These are phyloP conservation scores for Volutella citrinella DNA, from an alignment of 2,329 filamentous ascomycete species.

Conservation along the genomic window DNA sequence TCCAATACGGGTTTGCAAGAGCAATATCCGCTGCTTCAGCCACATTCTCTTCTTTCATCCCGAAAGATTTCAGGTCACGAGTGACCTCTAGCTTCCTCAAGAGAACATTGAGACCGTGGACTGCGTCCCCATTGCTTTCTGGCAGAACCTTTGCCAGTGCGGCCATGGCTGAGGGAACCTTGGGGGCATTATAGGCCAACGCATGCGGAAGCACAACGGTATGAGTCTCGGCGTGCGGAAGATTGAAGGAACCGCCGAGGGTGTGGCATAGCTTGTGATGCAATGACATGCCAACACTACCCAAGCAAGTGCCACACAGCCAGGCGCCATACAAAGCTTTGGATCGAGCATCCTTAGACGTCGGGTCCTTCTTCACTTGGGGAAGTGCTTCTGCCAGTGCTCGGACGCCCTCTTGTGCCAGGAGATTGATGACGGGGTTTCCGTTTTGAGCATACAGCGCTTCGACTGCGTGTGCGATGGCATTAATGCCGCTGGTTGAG, in stretches of 20 bases:
- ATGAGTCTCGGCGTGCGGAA: slow-evolving; percentile 65
- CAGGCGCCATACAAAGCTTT: slow-evolving; percentile 60
- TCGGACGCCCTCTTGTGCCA: slow-evolving; percentile 46
- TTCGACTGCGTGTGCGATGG: too few relatives aligned
- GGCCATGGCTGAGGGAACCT: slow-evolving; percentile 49
- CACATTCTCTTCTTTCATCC: slow-evolving; percentile 58
- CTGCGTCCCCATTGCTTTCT: slow-evolving; percentile 55
- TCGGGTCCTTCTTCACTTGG: slow-evolving; percentile 42
- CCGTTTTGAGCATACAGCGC: slow-evolving; percentile 60
- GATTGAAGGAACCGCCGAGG: slow-evolving; percentile 59
- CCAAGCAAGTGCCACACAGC: slow-evolving; percentile 61
- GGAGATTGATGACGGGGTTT: slow-evolving; percentile 58
- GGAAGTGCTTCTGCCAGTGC: slow-evolving; percentile 53
- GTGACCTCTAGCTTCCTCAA: slow-evolving; percentile 49
- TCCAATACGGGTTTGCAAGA: slow-evolving; percentile 57
- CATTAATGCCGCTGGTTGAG: too few relatives aligned
- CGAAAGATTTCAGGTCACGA: slow-evolving; percentile 50
- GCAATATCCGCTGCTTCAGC: slow-evolving; percentile 58
- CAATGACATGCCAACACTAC: slow-evolving; percentile 58
- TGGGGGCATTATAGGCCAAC: slow-evolving; percentile 59
- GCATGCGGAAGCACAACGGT: slow-evolving; percentile 61
- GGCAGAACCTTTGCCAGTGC: slow-evolving; percentile 52
- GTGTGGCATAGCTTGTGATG: slow-evolving; percentile 69
- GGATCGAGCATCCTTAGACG: slow-evolving; percentile 1
- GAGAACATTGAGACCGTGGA: slow-evolving; percentile 54